Evolutionary conservation across 768 basidiomycete species (phyloP).

Genomic region (Trametes meyenii): DNA sequence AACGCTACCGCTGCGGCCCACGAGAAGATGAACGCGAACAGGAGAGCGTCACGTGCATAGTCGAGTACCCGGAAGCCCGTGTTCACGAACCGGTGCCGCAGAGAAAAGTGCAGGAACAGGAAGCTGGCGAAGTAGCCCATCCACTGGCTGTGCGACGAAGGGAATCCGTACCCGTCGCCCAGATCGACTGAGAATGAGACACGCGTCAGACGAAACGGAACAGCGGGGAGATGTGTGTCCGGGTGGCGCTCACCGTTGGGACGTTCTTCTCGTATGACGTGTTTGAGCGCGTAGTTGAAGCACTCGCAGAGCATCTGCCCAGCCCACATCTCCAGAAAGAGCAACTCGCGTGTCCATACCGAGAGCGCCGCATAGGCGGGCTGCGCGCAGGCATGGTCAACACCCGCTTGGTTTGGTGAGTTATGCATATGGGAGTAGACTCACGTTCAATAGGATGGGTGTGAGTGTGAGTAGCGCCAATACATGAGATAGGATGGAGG

Average conservation of each 20-base stretch:
- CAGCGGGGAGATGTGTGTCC: background rate
- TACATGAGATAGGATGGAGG: constrained; percentile 31
- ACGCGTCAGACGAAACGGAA: background rate
- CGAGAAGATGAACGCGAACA: constrained; percentile 52
- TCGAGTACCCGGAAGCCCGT: constrained; percentile 58
- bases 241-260: constrained; percentile 55
- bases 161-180: constrained; percentile 82
- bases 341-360: constrained; percentile 74
- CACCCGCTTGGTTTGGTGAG: background rate
- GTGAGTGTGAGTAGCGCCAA: constrained; percentile 38
- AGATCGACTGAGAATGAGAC: constrained; percentile 45
- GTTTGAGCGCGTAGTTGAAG: constrained; percentile 72
- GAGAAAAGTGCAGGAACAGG: constrained; percentile 70
- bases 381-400: constrained; percentile 43
- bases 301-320: constrained; percentile 76
- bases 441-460: constrained; percentile 38
- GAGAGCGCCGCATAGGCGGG: constrained; percentile 78
- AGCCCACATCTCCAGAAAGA: constrained; percentile 83
- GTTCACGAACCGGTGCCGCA: constrained; percentile 64
- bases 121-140: constrained; percentile 89
- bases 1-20: constrained; percentile 76
- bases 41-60: constrained; percentile 43
- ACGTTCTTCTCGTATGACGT: constrained; percentile 64
- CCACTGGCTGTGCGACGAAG: constrained; percentile 87
- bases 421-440: background rate